Percentiles rank a stretch among this genome's conserved stretches.
phyloP scores from a whole-genome alignment of 2,329 filamentous ascomycete species.

The Curvularia sp. region DNA sequence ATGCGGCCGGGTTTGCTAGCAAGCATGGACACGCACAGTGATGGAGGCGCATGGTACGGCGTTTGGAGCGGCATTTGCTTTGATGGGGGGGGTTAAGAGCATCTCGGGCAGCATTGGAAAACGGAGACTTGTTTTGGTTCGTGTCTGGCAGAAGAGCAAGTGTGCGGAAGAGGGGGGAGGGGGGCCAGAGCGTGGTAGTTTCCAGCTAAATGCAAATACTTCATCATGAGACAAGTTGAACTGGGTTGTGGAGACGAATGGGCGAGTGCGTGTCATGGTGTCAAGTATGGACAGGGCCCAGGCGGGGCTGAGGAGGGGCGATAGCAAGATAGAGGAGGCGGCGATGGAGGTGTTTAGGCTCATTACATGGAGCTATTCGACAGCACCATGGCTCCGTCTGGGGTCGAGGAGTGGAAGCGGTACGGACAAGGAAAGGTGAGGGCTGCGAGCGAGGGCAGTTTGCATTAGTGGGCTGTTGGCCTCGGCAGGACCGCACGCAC shows the following conservation, averaged over 20 bases:
- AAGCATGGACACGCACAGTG: constrained; percentile 12
- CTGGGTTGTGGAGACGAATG: neutral
- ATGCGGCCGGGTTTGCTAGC: constrained; percentile 17
- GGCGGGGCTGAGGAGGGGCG: neutral
- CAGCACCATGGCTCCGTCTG: constrained; percentile 8
- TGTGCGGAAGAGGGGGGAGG: neutral
- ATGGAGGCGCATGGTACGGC: constrained; percentile 26
- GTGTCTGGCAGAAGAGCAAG: neutral
- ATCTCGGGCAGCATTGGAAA: constrained; percentile 6
- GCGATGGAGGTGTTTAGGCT: too few species aligned
- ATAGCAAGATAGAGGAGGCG: neutral
- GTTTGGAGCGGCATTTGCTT: constrained; percentile 29
- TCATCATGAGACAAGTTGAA: neutral
- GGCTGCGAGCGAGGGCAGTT: constrained; percentile 5
- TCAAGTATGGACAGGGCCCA: neutral
- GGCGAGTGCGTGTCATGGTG: neutral
- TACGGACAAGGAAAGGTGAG: neutral
- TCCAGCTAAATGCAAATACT: constrained; percentile 1
- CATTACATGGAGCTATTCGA: neutral
- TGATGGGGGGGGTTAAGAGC: neutral
- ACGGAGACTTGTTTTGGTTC: constrained; percentile 2
- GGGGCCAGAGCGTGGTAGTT: neutral
- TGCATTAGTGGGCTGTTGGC: constrained; percentile 20
- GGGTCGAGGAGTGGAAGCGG: neutral
- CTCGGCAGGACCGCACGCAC: constrained; percentile 12